Evolutionary conservation across 2,329 filamentous ascomycete species (phyloP).

Genomic region (Trichoderma afroharzianum): DNA sequence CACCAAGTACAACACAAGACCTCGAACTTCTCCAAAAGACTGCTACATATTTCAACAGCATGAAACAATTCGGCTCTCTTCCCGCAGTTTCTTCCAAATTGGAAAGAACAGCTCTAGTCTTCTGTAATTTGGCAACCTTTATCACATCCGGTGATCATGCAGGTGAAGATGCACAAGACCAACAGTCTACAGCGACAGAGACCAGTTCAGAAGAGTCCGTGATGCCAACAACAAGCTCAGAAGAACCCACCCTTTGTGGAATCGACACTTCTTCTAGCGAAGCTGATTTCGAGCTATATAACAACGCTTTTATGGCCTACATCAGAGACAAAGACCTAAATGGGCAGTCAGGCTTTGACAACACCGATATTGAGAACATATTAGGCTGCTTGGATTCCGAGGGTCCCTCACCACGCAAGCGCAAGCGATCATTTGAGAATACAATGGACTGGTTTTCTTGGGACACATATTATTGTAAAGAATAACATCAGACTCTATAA

Average conservation of each 20-base stretch:
- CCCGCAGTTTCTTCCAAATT: not conserved
- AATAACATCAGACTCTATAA: not conserved
- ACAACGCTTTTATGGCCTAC: not conserved
- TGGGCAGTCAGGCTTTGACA: not conserved
- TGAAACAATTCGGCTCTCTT: not conserved
- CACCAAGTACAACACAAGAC: not conserved
- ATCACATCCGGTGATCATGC: not conserved
- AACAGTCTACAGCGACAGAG: not conserved
- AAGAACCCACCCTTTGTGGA: not conserved
- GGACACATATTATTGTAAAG: not conserved
- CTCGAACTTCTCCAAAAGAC: not conserved
- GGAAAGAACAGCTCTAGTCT: not conserved
- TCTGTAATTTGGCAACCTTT: not conserved
- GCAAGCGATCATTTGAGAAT: not conserved
- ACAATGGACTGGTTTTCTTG: slow-evolving; percentile 1
- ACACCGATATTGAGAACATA: not conserved
- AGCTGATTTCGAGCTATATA: not conserved
- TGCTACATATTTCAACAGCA: slow-evolving; percentile 5
- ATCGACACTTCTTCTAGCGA: not conserved
- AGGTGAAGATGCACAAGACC: not conserved
- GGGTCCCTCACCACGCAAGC: not conserved
- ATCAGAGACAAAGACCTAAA: not conserved
- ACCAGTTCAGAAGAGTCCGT: not conserved
- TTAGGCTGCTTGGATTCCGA: not conserved
- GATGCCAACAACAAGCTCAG: not conserved